These are phyloP conservation scores for Prillingera fragicola DNA, from an alignment of 1,284 basidiomycete species.

Conservation along the genomic window DNA sequence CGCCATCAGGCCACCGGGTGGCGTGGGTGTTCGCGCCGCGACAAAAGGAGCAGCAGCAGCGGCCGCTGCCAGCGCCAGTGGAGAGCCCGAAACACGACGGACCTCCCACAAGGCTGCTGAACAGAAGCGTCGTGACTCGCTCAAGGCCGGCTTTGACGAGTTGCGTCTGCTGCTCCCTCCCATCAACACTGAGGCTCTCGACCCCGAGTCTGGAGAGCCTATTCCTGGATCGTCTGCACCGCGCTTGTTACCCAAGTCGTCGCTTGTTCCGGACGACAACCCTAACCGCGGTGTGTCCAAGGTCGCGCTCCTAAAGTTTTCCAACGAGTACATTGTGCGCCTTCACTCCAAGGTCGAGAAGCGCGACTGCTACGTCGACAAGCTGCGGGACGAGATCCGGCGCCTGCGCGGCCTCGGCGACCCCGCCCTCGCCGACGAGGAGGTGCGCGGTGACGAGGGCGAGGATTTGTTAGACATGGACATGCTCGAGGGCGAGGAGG, in stretches of 20 bases:
- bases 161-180: constrained; percentile 80
- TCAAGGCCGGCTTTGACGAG: constrained; percentile 95
- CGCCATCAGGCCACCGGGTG: constrained; percentile 32
- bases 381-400: constrained; percentile 63
- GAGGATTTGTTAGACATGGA: constrained; percentile 39
- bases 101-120: constrained; percentile 96
- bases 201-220: constrained; percentile 61
- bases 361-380: constrained; percentile 72
- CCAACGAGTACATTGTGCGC: constrained; percentile 77
- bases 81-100: constrained; percentile 53
- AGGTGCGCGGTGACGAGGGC: constrained; percentile 33
- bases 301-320: constrained; percentile 81
- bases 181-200: constrained; percentile 62
- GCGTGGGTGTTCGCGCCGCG: constrained; percentile 33
- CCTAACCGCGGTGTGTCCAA: constrained; percentile 95
- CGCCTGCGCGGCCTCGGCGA: constrained; percentile 52
- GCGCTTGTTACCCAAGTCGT: constrained; percentile 69
- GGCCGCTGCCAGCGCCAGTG: constrained; percentile 21
- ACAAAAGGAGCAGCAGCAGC: constrained; percentile 34
- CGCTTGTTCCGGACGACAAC: constrained; percentile 66
- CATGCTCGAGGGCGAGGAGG: constrained; percentile 34
- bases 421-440: constrained; percentile 12
- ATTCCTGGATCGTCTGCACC: constrained; percentile 80
- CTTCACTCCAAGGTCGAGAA: constrained; percentile 73
- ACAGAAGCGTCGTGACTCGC: constrained; percentile 89